Conservation (phyloP, 192 early-diverging fungal species). For the Backusella australiensis region DNA sequence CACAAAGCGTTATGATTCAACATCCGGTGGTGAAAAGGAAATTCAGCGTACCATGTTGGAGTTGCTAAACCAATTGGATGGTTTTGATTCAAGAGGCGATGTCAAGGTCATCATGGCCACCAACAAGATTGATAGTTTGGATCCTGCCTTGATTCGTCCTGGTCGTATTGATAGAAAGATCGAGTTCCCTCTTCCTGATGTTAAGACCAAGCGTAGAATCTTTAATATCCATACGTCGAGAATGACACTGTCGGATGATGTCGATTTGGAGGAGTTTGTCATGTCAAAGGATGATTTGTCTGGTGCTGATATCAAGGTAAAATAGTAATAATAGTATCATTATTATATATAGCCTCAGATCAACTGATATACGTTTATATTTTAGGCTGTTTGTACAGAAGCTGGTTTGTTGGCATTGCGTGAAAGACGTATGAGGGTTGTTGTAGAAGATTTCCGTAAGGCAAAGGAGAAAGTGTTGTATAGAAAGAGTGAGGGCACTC, state of each 20-base stretch:
- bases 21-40: constrained; percentile 95
- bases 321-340: too few relatives aligned
- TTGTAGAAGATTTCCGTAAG: constrained; percentile 95
- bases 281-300: constrained; percentile 96
- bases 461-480: constrained; percentile 99
- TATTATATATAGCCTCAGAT: background rate
- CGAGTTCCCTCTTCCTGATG: constrained; percentile 88
- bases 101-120: constrained; percentile 99
- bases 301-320: constrained; percentile 93
- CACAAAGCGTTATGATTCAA: constrained; percentile 95
- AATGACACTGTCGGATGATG: constrained; percentile 88
- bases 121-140: constrained; percentile 90
- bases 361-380: background rate
- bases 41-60: constrained; percentile 98
- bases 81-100: constrained; percentile 89
- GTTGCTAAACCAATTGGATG: constrained; percentile 96
- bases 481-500: constrained; percentile 97
- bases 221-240: constrained; percentile 96
- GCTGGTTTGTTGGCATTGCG: constrained; percentile 96
- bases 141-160: constrained; percentile 85
- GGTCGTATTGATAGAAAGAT: constrained; percentile 91
- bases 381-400: constrained; percentile 95
- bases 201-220: constrained; percentile 92
- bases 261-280: constrained; percentile 96
- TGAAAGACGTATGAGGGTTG: constrained; percentile 98